phyloP scores from a whole-genome alignment of 441 rosid genomes.

The Aleurites moluccanus region DNA sequence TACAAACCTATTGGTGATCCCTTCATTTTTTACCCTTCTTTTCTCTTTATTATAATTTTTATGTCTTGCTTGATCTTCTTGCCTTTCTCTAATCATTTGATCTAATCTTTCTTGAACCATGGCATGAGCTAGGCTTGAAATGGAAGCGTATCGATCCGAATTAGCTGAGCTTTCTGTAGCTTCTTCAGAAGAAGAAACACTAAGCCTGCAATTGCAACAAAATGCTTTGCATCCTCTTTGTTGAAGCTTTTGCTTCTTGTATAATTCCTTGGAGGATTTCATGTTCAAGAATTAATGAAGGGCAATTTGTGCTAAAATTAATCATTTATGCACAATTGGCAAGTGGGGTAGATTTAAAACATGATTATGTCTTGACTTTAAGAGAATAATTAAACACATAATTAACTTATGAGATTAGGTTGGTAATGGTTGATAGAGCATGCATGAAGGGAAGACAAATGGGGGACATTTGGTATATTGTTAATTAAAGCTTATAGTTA shows the following conservation, averaged over 20 bases:
- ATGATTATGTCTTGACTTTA: slow-evolving; percentile 51
- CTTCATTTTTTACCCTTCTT: slow-evolving; percentile 29
- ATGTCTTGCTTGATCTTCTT: slow-evolving; percentile 38
- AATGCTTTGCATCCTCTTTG: slow-evolving; percentile 58
- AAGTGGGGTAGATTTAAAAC: slow-evolving; percentile 43
- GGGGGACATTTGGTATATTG: slow-evolving; percentile 33
- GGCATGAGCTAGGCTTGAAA: slow-evolving; percentile 86
- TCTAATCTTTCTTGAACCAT: slow-evolving; percentile 91
- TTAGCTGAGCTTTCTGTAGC: slow-evolving; percentile 37
- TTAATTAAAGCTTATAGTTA: slow-evolving; percentile 32
- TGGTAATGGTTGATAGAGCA: slow-evolving; percentile 35
- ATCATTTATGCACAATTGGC: slow-evolving; percentile 43
- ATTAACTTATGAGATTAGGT: slow-evolving; percentile 33
- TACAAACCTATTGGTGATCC: slow-evolving; percentile 46
- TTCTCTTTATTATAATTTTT: slow-evolving; percentile 21
- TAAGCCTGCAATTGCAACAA: slow-evolving; percentile 70
- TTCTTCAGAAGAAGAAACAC: slow-evolving; percentile 66
- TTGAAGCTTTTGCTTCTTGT: slow-evolving; percentile 41
- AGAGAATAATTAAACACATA: slow-evolving; percentile 20
- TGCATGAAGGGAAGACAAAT: slow-evolving; percentile 30
- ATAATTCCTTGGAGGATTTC: slow-evolving; percentile 36
- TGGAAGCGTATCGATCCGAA: slow-evolving; percentile 45
- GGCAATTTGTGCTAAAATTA: slow-evolving; percentile 27
- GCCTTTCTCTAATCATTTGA: slow-evolving; percentile 72
- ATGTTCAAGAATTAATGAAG: slow-evolving; percentile 32